Conservation (phyloP, 192 early-diverging fungal genomes). For the Linnemannia elongata region DNA sequence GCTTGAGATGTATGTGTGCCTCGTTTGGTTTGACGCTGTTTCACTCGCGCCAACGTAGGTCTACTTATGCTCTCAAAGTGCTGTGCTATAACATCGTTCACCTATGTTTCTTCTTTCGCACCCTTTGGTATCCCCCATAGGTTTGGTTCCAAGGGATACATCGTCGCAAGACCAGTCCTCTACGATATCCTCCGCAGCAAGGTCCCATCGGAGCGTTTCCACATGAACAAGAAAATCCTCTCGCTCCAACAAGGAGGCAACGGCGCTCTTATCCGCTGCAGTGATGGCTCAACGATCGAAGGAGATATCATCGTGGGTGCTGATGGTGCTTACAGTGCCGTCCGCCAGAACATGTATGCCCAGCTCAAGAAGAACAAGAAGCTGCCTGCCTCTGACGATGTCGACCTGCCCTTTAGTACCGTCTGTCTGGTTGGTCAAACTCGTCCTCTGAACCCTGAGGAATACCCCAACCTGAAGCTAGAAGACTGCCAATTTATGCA, state of each 20-base stretch:
- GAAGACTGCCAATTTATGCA: neutral
- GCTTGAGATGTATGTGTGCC: neutral
- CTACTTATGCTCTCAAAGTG: no score
- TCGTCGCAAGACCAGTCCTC: slow-evolving; percentile 9
- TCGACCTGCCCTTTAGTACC: neutral
- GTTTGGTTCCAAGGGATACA: neutral
- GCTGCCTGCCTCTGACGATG: slow-evolving; percentile 2
- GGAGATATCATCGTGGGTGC: slow-evolving; percentile 50
- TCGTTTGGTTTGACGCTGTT: neutral
- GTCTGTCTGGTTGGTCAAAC: slow-evolving; percentile 30
- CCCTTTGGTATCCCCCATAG: neutral
- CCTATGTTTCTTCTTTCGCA: neutral
- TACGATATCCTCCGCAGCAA: slow-evolving; percentile 4
- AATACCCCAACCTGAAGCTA: neutral
- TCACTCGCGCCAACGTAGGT: neutral
- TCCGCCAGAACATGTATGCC: slow-evolving; percentile 24
- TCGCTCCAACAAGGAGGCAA: slow-evolving; percentile 11
- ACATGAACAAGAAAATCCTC: slow-evolving; percentile 25
- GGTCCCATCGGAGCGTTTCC: slow-evolving; percentile 3
- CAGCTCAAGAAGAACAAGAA: neutral
- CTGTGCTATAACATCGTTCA: neutral
- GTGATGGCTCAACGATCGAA: slow-evolving; percentile 10
- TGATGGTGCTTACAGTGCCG: slow-evolving; percentile 39
- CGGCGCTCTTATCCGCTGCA: slow-evolving; percentile 25
- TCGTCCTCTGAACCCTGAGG: neutral